phyloP scores from a whole-genome alignment of 176 grass and related monocot genomes.

The Triticum turgidum region DNA sequence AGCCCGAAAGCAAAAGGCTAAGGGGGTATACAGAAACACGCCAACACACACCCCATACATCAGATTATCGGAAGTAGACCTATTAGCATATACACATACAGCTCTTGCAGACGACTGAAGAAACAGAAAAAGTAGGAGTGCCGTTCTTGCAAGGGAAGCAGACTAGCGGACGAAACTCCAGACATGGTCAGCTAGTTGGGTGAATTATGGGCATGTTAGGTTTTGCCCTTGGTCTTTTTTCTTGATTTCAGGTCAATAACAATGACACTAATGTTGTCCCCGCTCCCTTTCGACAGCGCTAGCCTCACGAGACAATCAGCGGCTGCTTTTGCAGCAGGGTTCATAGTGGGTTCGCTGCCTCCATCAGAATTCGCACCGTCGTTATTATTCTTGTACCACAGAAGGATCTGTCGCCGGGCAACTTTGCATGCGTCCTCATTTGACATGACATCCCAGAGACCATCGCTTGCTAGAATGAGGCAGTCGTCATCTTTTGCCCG shows the following conservation, averaged over 20 bases:
- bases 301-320: constrained; percentile 54
- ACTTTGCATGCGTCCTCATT: constrained; percentile 71
- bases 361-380: not conserved
- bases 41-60: not conserved
- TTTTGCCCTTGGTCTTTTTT: constrained; percentile 59
- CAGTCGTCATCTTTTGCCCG: constrained; percentile 67
- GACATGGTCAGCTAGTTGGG: constrained; percentile 1
- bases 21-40: not conserved
- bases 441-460: constrained; percentile 72
- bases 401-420: constrained; percentile 52
- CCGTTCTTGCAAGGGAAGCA: constrained; percentile 20
- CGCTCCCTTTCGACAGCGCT: constrained; percentile 56
- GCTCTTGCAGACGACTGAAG: constrained; percentile 11
- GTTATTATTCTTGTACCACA: constrained; percentile 72
- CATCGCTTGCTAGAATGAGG: constrained; percentile 67
- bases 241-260: constrained; percentile 65
- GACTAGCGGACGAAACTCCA: constrained; percentile 15
- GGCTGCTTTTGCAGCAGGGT: constrained; percentile 68
- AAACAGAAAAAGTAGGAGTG: not conserved
- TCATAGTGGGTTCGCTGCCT: constrained; percentile 13
- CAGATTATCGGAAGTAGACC: not conserved
- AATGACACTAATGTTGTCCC: constrained; percentile 61
- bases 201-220: constrained; percentile 15
- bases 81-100: constrained; percentile 19
- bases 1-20: not conserved